These are phyloP conservation scores for Aspergillus viridinutans DNA, from an alignment of 2,329 filamentous ascomycete genomes.

Conservation along the genomic window DNA sequence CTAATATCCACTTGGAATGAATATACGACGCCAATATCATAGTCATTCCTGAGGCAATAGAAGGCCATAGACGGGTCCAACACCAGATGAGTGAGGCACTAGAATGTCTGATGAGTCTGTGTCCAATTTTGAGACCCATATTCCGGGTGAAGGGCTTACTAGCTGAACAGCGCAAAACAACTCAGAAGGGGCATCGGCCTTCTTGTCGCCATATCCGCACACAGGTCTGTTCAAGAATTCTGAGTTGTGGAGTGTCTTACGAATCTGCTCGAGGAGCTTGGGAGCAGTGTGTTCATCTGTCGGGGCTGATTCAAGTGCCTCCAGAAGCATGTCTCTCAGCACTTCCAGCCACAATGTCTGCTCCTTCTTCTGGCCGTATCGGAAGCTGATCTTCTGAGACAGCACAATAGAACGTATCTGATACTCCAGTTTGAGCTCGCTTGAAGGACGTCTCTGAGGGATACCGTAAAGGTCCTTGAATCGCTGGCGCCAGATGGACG, in stretches of 20 bases:
- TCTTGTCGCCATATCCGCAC: slow-evolving; percentile 10
- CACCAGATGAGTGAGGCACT: slow-evolving; percentile 32
- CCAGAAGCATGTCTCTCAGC: slow-evolving; percentile 26
- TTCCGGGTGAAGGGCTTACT: slow-evolving; percentile 15
- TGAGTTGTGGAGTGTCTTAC: slow-evolving; percentile 11
- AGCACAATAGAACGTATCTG: slow-evolving; percentile 34
- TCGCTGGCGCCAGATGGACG: slow-evolving; percentile 31
- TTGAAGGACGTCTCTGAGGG: slow-evolving; percentile 13
- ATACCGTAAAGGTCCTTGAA: slow-evolving; percentile 34
- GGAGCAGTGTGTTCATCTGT: slow-evolving; percentile 1
- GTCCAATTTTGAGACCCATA: neutral
- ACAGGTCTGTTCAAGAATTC: slow-evolving; percentile 24
- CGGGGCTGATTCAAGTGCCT: slow-evolving; percentile 12
- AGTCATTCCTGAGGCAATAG: slow-evolving; percentile 26
- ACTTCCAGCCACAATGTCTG: slow-evolving; percentile 30
- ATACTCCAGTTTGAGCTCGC: slow-evolving; percentile 32
- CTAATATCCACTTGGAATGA: slow-evolving; percentile 6
- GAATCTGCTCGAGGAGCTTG: slow-evolving; percentile 22
- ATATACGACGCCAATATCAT: slow-evolving; percentile 30
- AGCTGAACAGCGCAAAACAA: slow-evolving; percentile 28
- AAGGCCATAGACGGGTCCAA: slow-evolving; percentile 24
- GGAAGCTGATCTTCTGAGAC: slow-evolving; percentile 23
- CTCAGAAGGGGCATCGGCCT: slow-evolving; percentile 12
- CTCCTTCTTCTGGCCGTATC: slow-evolving; percentile 17
- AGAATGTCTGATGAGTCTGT: neutral